Evolutionary conservation across 2,329 filamentous ascomycete genomes (phyloP).

Genomic region (Cordyceps cicadae): DNA sequence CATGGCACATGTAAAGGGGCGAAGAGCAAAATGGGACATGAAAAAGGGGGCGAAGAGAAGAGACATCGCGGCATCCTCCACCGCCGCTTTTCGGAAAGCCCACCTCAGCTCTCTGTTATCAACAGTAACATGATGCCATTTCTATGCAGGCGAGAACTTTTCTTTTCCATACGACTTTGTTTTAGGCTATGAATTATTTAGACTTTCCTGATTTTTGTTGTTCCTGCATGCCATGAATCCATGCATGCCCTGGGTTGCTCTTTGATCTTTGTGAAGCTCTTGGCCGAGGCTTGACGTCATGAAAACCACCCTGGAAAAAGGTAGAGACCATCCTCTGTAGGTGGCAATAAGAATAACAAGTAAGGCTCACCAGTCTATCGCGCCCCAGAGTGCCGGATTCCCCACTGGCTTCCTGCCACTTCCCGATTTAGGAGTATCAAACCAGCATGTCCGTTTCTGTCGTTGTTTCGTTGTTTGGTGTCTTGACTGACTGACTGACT

Average conservation of each 20-base stretch:
- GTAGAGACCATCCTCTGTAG: background rate
- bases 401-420: background rate
- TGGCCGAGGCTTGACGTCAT: too few species aligned
- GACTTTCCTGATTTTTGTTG: too few species aligned
- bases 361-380: background rate
- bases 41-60: too few species aligned
- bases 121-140: background rate
- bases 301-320: background rate
- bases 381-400: background rate
- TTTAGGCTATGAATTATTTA: background rate
- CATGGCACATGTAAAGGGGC: too few species aligned
- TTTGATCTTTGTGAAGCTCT: background rate
- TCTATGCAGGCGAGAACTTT: background rate
- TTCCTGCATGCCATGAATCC: background rate
- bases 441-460: background rate
- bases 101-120: background rate
- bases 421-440: background rate
- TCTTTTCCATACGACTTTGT: background rate
- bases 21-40: too few species aligned
- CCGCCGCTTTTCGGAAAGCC: background rate
- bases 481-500: background rate
- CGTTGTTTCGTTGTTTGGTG: too few species aligned
- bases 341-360: background rate
- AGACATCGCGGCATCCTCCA: background rate
- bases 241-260: background rate